Conservation (phyloP, 805 yeast genomes). For the Debaryomyces prosopidis region DNA sequence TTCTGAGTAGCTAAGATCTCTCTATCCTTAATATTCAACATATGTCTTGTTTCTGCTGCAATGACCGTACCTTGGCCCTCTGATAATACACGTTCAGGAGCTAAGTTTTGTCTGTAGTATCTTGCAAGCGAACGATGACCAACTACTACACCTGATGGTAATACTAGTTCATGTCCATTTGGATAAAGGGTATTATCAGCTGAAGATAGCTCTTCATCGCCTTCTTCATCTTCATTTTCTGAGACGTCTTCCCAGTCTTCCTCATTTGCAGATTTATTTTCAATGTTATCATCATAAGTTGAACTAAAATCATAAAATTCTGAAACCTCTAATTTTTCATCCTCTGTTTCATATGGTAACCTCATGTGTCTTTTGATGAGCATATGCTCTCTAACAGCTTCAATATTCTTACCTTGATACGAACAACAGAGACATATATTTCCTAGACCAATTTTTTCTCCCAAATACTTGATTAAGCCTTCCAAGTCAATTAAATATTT, state of each 20-base stretch:
- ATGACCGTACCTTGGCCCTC: slow-evolving; percentile 52
- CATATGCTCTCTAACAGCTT: slow-evolving; percentile 90
- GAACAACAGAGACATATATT: slow-evolving; percentile 80
- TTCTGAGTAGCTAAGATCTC: slow-evolving; percentile 43
- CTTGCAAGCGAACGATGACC: slow-evolving; percentile 46
- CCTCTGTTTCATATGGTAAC: slow-evolving; percentile 82
- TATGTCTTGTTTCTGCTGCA: slow-evolving; percentile 53
- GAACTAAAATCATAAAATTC: slow-evolving; percentile 84
- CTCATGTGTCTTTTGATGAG: slow-evolving; percentile 80
- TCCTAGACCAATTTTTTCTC: slow-evolving; percentile 80
- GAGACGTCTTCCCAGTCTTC: slow-evolving; percentile 46
- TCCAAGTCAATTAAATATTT: slow-evolving; percentile 63
- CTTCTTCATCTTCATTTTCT: slow-evolving; percentile 22
- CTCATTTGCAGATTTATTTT: slow-evolving; percentile 7
- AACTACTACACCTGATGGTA: slow-evolving; percentile 43
- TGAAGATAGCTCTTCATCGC: slow-evolving; percentile 25
- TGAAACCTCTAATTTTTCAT: slow-evolving; percentile 73
- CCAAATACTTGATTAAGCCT: slow-evolving; percentile 75
- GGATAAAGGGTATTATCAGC: slow-evolving; percentile 30
- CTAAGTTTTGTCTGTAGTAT: slow-evolving; percentile 44
- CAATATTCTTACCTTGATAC: slow-evolving; percentile 81
- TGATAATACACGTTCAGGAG: slow-evolving; percentile 42
- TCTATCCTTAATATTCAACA: slow-evolving; percentile 40
- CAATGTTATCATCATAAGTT: slow-evolving; percentile 43
- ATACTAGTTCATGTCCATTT: slow-evolving; percentile 39